Base-by-base conservation (phyloP, 371 early-diverging fungal species). In the Mortierella sp. region DNA sequence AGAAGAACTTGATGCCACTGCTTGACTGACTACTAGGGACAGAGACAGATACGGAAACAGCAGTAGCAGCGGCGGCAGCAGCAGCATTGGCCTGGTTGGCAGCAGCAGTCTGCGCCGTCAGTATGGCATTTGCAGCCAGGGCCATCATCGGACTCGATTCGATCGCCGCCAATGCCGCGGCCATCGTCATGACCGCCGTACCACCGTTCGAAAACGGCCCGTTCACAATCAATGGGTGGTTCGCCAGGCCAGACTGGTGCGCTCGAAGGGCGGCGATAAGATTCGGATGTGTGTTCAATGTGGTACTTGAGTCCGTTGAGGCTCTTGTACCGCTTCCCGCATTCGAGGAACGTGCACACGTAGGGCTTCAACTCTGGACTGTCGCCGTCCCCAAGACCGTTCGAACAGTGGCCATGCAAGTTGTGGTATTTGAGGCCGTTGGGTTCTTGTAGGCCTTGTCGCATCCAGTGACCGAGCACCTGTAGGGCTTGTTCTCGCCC, bases 261-360 rank as follows among this genome's bases (percentile, higher is more conserved):
- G 81, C 81, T n/a, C 74, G 64, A 29, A 80, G 58, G 2, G 81
- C 81, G 3, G 76, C 80, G 4, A 74, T 79, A 41, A 85, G 37
- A 47, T 79, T 77, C 4, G 83, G 80, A 64, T 95, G 96, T 89
- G 70, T 95, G 95, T 76, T 93, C 92, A 70, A 97, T 91, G 77
- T 97, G 98, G 81, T 97, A 97, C 81, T 97, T 96, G 67, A 99
- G 90, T 7, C 99, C 99, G 78, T 97, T 98, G 77, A 95, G 84
- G 87, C 98, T 99, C 89, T 98, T 99, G 90, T 99, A 99, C 14
- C 94, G 90, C 80, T 96, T 97, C 44, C 91, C 90, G 86, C 99
- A 98, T 31, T 88, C 90, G 10, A 90, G 88, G 43, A 96, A 85
- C 14, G 93, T 87, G 79, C 99, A 98, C 22, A 88, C 89, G 88